Conservation (phyloP, 2,329 filamentous ascomycete genomes). For the Chaetomiaceae sp. region DNA sequence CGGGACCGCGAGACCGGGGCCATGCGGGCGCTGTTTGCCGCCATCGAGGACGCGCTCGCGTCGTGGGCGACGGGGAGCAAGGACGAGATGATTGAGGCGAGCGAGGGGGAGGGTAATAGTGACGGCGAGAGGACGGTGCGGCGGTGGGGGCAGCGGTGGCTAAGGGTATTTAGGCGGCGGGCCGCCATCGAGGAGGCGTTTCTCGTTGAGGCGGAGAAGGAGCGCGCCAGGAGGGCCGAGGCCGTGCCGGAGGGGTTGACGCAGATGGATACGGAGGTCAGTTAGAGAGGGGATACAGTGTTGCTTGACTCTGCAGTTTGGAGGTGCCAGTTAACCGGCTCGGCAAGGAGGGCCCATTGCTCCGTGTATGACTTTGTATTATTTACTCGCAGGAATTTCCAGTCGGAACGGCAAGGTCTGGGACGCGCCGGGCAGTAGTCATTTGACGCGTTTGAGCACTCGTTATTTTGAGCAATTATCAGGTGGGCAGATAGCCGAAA, state of each 20-base stretch:
- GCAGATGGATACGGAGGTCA: background rate
- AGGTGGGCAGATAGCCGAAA: too few species aligned
- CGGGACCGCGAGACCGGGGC: constrained; percentile 64
- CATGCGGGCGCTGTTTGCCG: constrained; percentile 74
- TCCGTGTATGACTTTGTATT: too few species aligned
- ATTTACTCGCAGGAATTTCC: too few species aligned
- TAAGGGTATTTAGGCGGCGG: constrained; percentile 76
- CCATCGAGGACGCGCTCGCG: constrained; percentile 72
- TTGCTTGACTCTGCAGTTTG: too few species aligned
- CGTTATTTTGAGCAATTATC: too few species aligned
- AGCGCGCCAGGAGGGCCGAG: constrained; percentile 20
- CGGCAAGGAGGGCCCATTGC: too few species aligned
- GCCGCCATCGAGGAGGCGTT: constrained; percentile 79
- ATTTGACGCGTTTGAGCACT: too few species aligned
- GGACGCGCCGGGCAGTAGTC: too few species aligned
- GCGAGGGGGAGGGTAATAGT: constrained; percentile 47
- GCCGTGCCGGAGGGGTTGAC: background rate
- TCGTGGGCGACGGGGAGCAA: constrained; percentile 69
- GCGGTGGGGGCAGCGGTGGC: constrained; percentile 82
- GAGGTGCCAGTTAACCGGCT: too few species aligned
- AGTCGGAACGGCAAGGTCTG: too few species aligned
- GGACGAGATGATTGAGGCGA: constrained; percentile 68
- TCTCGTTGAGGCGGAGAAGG: constrained; percentile 37
- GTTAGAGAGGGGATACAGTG: background rate
- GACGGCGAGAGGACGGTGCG: constrained; percentile 62